Evolutionary conservation across 2,329 filamentous ascomycete genomes (phyloP), one percentile per base, ranked within the genome.

Genomic region (Diaporthe ampelina): DNA sequence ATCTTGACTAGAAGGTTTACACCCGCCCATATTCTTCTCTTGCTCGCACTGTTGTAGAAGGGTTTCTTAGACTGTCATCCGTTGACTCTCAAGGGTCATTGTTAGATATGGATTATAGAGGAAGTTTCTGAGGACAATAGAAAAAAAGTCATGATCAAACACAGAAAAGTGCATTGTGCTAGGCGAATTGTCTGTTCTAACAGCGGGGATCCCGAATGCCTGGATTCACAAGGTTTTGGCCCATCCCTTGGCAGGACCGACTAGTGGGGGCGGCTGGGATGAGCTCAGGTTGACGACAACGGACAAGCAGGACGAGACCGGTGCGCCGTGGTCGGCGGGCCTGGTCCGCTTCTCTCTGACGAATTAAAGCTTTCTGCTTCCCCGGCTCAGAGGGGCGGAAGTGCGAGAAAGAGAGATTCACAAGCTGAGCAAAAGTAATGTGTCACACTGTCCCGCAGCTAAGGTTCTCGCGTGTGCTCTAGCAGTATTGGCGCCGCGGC

Each of bases 401-500:
- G 61, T 10, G 61, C 45, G 29, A 54, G 63, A 32, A 54, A 40
- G 40, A 40, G 29, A 3, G 6, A 19, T 37, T 40, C 32, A 37
- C 32, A 21, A 68, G 63, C 48, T 54, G 63, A 68, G 48, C 1
- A 52, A 68, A 68, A 68, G 48, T 68, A 68, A 68, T 68, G 63
- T 54, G 63, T 68, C 63, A 68, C 48, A 29, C 48, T 40, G 63
- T 54, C 48, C 63, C 48, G 48, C 63, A 54, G 48, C 63, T 68
- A 68, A 68, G 48, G 45, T 54, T 68, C 63, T 68, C 63, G 63
- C 48, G 63, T 68, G 63, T 48, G 63, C 32, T 68, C 9, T 68
- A 68, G 63, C 48, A 68, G 63, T 26, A 54, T 68, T 68, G 63
- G 63, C 63, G 48, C 63, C 63, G 5, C 48, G 63, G 63, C 45